A percentile compares a stretch with the other conserved stretches of the same genome.
These are phyloP conservation scores for Capsella rubella DNA, from an alignment of 441 rosid species.

Conservation along the genomic window DNA sequence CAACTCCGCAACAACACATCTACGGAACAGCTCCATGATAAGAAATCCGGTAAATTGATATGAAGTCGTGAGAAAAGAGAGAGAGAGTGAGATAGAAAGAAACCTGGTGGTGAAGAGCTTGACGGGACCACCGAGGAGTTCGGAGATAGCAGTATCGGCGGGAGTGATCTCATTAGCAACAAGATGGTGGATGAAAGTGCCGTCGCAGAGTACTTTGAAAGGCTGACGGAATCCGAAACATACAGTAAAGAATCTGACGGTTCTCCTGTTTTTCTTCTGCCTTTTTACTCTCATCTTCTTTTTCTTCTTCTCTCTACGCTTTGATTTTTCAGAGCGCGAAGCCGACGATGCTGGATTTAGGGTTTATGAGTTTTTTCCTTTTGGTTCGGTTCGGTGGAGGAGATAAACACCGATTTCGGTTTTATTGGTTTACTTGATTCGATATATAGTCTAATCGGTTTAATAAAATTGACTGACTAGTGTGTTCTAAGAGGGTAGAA, in stretches of 20 bases:
- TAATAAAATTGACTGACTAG: neutral
- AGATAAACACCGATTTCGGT: neutral
- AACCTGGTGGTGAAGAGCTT: constrained; percentile 92
- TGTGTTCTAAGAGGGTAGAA: too few species aligned
- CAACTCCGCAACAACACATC: constrained; percentile 84
- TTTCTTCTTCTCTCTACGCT: neutral
- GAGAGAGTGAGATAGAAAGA: neutral
- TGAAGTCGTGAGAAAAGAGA: neutral
- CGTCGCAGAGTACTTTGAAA: constrained; percentile 81
- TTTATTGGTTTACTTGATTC: neutral
- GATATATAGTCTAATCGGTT: neutral
- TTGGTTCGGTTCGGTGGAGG: neutral
- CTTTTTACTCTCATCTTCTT: constrained; percentile 71
- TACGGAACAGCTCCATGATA: constrained; percentile 31
- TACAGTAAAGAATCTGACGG: constrained; percentile 74
- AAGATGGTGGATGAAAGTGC: constrained; percentile 82
- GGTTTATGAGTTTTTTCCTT: constrained; percentile 2
- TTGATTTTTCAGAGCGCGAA: constrained; percentile 15
- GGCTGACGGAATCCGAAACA: constrained; percentile 85
- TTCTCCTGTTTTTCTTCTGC: constrained; percentile 80
- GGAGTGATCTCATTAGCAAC: constrained; percentile 60
- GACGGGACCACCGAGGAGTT: constrained; percentile 70
- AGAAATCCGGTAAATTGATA: constrained; percentile 3
- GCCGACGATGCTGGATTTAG: constrained; percentile 9
- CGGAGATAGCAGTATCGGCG: constrained; percentile 70